Percentiles rank a stretch among this genome's conserved stretches.
Conservation (phyloP, 306 rosid genomes). For the Fragaria iinumae region DNA sequence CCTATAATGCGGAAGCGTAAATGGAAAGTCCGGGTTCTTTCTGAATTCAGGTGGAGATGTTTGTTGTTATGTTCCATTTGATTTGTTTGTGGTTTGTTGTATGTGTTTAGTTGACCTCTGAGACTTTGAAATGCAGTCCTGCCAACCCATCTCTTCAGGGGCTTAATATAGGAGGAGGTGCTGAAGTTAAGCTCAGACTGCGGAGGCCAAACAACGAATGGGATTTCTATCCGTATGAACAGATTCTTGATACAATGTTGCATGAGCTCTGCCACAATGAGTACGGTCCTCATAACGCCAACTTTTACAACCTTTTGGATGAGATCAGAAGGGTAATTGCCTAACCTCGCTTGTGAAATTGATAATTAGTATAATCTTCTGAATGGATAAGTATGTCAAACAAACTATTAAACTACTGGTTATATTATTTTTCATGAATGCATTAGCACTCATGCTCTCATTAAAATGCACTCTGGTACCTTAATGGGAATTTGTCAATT, state of each 20-base stretch:
- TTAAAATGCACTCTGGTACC: not conserved
- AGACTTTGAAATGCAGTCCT: slow-evolving; percentile 44
- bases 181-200: slow-evolving; percentile 51
- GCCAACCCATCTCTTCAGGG: slow-evolving; percentile 53
- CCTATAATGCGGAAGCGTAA: slow-evolving; percentile 51
- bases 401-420: not conserved
- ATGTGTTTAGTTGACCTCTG: slow-evolving; percentile 1
- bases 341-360: not conserved
- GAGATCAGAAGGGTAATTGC: slow-evolving; percentile 53
- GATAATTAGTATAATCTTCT: not conserved
- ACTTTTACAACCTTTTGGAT: slow-evolving; percentile 55
- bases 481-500: not conserved
- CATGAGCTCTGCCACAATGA: slow-evolving; percentile 66
- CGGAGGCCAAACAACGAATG: slow-evolving; percentile 48
- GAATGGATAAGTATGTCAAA: not conserved
- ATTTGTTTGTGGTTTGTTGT: not conserved
- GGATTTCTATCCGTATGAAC: slow-evolving; percentile 60
- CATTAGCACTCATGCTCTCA: not conserved
- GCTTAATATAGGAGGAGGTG: slow-evolving; percentile 54
- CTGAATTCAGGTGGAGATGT: slow-evolving; percentile 49
- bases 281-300: slow-evolving; percentile 53
- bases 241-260: slow-evolving; percentile 60
- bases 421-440: not conserved
- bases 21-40: slow-evolving; percentile 56
- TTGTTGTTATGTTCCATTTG: not conserved